Conservation (phyloP, 129 eudicot genomes). For the Flaveria sonorensis region DNA sequence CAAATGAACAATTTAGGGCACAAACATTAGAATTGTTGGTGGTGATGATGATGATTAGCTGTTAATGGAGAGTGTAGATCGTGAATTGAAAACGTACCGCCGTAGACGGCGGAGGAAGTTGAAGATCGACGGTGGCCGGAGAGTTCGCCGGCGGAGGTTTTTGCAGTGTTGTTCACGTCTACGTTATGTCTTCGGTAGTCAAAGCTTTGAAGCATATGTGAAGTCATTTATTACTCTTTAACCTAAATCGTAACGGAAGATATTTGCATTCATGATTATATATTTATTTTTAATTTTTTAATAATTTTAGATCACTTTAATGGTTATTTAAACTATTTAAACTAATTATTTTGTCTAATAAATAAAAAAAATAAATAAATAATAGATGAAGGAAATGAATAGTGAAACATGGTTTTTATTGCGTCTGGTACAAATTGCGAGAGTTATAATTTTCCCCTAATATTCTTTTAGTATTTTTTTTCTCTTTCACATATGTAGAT, state of each 20-base stretch:
- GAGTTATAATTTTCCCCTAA: no score
- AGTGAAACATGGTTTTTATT: no score
- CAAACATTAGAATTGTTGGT: background rate
- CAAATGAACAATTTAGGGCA: slow-evolving; percentile 23
- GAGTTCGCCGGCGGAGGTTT: slow-evolving; percentile 33
- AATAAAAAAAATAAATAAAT: no score
- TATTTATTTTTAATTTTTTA: background rate
- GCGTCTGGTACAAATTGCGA: no score
- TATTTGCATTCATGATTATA: background rate
- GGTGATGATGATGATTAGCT: background rate
- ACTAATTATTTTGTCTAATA: no score
- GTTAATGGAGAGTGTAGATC: background rate
- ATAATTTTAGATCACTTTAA: background rate
- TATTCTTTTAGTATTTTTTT: no score
- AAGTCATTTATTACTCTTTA: slow-evolving; percentile 17
- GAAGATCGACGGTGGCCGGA: slow-evolving; percentile 27
- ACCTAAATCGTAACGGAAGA: background rate
- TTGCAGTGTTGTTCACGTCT: slow-evolving; percentile 13
- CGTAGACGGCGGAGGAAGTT: background rate
- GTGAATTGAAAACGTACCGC: background rate
- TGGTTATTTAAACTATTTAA: no score
- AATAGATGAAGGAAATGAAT: no score
- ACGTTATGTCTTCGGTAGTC: slow-evolving; percentile 31
- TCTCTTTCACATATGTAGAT: no score
- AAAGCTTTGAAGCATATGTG: slow-evolving; percentile 20